Evolutionary conservation across 345 rosid species (phyloP), one percentile per base, ranked within the genome.

Genomic region (Angophora floribunda): DNA sequence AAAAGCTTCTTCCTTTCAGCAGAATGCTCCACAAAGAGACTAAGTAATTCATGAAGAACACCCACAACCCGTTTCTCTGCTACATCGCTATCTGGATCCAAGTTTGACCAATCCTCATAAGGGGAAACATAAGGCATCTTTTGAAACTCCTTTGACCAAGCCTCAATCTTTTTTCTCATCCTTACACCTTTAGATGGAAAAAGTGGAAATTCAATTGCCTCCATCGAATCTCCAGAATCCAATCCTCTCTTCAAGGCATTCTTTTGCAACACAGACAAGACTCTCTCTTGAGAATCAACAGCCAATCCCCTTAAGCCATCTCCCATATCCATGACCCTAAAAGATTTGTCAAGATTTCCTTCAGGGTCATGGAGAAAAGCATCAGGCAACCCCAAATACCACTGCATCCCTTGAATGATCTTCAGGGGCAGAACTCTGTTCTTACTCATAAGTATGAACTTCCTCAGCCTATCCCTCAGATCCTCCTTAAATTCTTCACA

Each of bases 41-140:
- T 91, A 75, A 97, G 95, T 93, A 97, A 67, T 53, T 97, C 99
- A 70, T 96, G 99, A 88, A 97, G 95, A 93, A 96, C 91, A 57
- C 97, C 99, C 89, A 93, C 98, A 86, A 95, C 94, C 88, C 99
- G 92, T 90, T 97, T 97, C 95, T 97, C 99, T 28, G 97, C 96
- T 65, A 94, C 24, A 88, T 97, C 97, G 75, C 95, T 95, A 79
- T 88, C 52, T 28, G 97, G 94, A 91, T 96, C 94, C 91, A 96
- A 94, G 91, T 91, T 65, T 21, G 94, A 94, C 53, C 87, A 94
- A 86, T 96, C 95, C 88, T 95, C 98, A 87, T 96, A 95, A 9
- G 99, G 99, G 51, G 99, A 96, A 67, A 94, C 92, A 86, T 95
- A 96, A 32, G 99, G 96, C 90, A 94, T 92, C 90, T 89, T 93